Evolutionary conservation across 140 eudicot genomes (phyloP).

Genomic region (Oenanthe javanica): DNA sequence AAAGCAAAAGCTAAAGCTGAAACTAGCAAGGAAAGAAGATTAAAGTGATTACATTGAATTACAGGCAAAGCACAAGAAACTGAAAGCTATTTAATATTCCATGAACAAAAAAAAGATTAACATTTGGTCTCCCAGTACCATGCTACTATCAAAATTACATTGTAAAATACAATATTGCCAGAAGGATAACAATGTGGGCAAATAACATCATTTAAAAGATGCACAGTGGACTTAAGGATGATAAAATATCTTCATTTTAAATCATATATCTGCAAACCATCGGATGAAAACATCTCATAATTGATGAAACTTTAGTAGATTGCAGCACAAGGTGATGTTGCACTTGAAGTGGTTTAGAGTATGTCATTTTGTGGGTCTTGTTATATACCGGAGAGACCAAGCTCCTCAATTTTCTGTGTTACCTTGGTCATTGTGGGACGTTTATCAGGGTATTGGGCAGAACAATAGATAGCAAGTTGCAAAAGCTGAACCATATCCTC

Average conservation of each 20-base stretch:
- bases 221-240: slow-evolving; percentile 17
- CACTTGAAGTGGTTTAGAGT: slow-evolving; percentile 15
- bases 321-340: background rate
- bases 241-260: slow-evolving; percentile 17
- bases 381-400: slow-evolving; percentile 27
- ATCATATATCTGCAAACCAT: slow-evolving; percentile 22
- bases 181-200: background rate
- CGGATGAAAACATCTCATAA: background rate
- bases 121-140: background rate
- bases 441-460: slow-evolving; percentile 64
- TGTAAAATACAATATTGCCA: background rate
- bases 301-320: slow-evolving; percentile 15
- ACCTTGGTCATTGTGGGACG: slow-evolving; percentile 65
- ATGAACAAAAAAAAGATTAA: background rate
- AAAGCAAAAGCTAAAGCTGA: background rate
- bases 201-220: background rate
- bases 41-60: background rate
- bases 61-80: background rate
- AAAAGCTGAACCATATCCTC: slow-evolving; percentile 83
- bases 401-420: slow-evolving; percentile 38
- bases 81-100: background rate
- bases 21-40: background rate
- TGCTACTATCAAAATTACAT: background rate
- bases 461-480: slow-evolving; percentile 67
- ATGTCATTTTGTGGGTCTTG: slow-evolving; percentile 19